These are phyloP conservation scores for Melanopsichium pennsylvanicum DNA, from an alignment of 1,284 basidiomycete genomes.

Conservation along the genomic window DNA sequence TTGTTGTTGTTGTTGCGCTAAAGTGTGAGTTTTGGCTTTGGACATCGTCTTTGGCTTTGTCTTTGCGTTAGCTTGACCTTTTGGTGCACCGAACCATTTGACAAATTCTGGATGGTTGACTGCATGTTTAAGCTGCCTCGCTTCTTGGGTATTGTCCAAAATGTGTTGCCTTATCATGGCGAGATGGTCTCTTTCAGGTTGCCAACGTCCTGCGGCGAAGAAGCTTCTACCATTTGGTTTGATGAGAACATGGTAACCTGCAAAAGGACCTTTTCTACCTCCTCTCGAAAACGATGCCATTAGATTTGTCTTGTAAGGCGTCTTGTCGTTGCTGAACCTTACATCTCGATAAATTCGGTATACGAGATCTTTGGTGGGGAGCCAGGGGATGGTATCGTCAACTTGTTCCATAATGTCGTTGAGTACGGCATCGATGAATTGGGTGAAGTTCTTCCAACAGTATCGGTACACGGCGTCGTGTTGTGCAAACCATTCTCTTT, in stretches of 20 bases:
- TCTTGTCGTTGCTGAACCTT: constrained; percentile 91
- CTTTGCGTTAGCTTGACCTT: no score
- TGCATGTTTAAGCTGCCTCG: constrained; percentile 73
- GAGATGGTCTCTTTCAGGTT: constrained; percentile 80
- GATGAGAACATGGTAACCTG: constrained; percentile 68
- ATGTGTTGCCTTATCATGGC: constrained; percentile 73
- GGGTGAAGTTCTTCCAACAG: constrained; percentile 75
- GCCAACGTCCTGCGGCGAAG: constrained; percentile 83
- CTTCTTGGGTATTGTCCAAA: constrained; percentile 72
- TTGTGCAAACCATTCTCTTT: constrained; percentile 78
- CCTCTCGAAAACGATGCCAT: constrained; percentile 80
- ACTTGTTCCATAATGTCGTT: constrained; percentile 73
- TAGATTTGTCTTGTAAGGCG: constrained; percentile 85
- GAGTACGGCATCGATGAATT: constrained; percentile 77
- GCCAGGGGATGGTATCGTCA: constrained; percentile 80
- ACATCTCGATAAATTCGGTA: constrained; percentile 74
- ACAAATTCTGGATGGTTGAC: constrained; percentile 76
- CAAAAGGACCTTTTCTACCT: constrained; percentile 80
- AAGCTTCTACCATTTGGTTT: constrained; percentile 69
- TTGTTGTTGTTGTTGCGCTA: neutral
- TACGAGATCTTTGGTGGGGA: constrained; percentile 85
- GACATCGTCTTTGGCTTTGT: constrained; percentile 59
- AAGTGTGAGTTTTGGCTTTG: constrained; percentile 7
- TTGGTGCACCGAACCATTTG: constrained; percentile 74
- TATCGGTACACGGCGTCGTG: constrained; percentile 68